Evolutionary conservation across 768 basidiomycete species (phyloP).

Genomic region (Naganishia kalamii): DNA sequence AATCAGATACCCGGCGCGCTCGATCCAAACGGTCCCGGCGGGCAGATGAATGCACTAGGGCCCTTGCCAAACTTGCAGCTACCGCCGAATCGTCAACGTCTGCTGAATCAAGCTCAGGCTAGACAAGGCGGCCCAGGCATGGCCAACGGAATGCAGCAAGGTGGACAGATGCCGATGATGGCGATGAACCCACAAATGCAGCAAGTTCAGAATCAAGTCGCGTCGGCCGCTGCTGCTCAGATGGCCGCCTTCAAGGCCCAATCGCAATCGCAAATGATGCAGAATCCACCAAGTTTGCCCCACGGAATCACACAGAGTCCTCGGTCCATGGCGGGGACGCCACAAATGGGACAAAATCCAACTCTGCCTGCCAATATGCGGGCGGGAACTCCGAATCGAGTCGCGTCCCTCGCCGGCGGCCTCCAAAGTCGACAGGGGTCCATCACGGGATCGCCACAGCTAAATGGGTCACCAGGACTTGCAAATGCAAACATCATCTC

Average conservation of each 20-base stretch:
- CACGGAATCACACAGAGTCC: conserved; percentile 13
- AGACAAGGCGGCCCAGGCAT: background rate
- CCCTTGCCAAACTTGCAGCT: conserved; percentile 19
- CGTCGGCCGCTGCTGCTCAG: conserved; percentile 5
- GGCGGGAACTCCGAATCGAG: conserved; percentile 2
- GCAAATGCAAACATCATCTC: background rate
- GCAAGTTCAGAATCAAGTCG: conserved; percentile 6
- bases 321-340: conserved; percentile 13
- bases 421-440: conserved; percentile 10
- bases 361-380: conserved; percentile 3
- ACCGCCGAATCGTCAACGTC: conserved; percentile 10
- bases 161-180: background rate
- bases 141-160: conserved; percentile 1
- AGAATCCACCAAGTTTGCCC: background rate
- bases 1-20: background rate
- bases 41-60: background rate
- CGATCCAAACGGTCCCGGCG: background rate
- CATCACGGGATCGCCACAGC: conserved; percentile 2
- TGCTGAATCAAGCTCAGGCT: conserved; percentile 12
- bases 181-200: conserved; percentile 17
- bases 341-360: conserved; percentile 11
- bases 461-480: background rate
- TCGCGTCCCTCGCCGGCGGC: conserved; percentile 12
- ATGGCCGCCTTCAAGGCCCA: conserved; percentile 11
- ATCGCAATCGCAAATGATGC: conserved; percentile 7